phyloP scores from a whole-genome alignment of 108 stramenopile species.

The Fragilariopsis cylindrus region DNA sequence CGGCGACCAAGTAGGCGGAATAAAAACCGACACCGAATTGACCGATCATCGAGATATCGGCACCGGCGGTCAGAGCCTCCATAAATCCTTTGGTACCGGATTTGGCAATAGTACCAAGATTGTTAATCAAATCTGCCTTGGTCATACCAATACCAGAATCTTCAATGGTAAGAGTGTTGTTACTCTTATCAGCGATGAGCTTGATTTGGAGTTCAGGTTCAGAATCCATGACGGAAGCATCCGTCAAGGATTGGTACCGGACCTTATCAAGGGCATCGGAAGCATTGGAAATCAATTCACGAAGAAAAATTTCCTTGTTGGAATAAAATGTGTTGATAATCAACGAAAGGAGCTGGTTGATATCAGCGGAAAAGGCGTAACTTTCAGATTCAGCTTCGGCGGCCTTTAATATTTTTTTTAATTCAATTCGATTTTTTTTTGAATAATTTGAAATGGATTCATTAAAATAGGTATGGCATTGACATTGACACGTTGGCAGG shows the following conservation, averaged over 20 bases:
- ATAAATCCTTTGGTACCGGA: constrained; percentile 99
- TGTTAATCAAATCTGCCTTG: constrained; percentile 99
- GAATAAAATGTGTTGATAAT: constrained; percentile 99
- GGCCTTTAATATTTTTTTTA: neutral
- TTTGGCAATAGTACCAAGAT: constrained; percentile 99
- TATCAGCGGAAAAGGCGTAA: constrained; percentile 99
- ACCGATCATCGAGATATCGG: constrained; percentile 99
- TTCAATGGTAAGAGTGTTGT: constrained; percentile 98
- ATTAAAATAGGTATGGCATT: too few relatives aligned
- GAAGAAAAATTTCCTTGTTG: constrained; percentile 99
- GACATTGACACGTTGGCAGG: too few relatives aligned
- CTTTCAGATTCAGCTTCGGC: constrained; percentile 84
- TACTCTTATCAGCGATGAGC: constrained; percentile 98
- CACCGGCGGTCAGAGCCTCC: constrained; percentile 99
- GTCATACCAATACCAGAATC: constrained; percentile 99
- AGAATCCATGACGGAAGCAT: constrained; percentile 91
- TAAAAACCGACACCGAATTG: constrained; percentile 99
- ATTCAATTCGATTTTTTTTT: neutral
- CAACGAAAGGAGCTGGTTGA: constrained; percentile 99
- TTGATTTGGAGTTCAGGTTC: constrained; percentile 97
- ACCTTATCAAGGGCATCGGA: constrained; percentile 99
- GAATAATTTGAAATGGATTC: neutral
- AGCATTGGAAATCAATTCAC: constrained; percentile 99
- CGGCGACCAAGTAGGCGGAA: constrained; percentile 99
- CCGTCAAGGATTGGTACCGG: constrained; percentile 97